A percentile compares a stretch with the other conserved stretches of the same genome.
Conservation (phyloP, 176 grass and related monocot species). For the Saccharum officinarum region DNA sequence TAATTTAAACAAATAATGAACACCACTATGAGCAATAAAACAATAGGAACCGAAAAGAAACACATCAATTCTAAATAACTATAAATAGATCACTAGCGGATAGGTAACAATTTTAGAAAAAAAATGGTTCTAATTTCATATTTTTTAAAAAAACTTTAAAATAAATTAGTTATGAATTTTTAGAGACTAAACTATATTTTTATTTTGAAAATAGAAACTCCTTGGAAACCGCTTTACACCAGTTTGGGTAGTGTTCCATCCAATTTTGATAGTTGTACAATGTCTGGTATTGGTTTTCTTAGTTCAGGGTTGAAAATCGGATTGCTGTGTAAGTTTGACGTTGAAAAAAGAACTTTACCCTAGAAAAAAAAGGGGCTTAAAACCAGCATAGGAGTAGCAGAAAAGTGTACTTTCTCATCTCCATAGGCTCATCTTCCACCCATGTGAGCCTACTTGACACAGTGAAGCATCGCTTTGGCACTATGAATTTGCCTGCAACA, state of each 20-base stretch:
- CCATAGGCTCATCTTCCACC: slow-evolving; percentile 48
- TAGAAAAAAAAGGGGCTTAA: not conserved
- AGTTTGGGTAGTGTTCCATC: not conserved
- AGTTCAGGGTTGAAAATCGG: not conserved
- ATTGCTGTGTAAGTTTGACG: not conserved
- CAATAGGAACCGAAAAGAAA: not conserved
- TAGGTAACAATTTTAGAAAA: not conserved
- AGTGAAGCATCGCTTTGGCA: slow-evolving; percentile 27
- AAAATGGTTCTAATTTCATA: not conserved
- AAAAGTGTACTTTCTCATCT: slow-evolving; percentile 45
- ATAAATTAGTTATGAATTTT: not conserved
- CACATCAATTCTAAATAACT: not conserved
- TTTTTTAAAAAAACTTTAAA: not conserved
- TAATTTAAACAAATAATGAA: no score
- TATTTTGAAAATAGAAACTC: not conserved
- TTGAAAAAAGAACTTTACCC: not conserved
- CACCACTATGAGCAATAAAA: no score
- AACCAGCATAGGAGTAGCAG: not conserved
- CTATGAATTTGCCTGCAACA: slow-evolving; percentile 44
- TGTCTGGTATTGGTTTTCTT: not conserved
- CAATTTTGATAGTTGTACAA: not conserved
- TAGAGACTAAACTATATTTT: not conserved
- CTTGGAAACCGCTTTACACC: not conserved
- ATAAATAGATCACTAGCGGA: not conserved
- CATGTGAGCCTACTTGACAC: slow-evolving; percentile 41